These are phyloP conservation scores for Leishmania lainsoni DNA, from an alignment of 208 protist species.

Conservation along the genomic window DNA sequence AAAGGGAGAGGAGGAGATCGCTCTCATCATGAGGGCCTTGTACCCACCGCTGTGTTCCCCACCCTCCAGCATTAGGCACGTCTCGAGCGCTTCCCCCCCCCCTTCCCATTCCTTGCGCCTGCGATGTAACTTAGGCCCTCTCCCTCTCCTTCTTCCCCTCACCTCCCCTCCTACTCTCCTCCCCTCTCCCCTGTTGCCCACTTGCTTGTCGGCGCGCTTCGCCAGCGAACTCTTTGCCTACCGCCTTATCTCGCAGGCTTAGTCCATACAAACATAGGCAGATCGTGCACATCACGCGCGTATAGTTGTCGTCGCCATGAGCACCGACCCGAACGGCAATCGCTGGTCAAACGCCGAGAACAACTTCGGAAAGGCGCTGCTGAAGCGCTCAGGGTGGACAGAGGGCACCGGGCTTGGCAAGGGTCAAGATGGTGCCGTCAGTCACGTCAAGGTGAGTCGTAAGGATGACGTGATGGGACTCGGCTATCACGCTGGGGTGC, in stretches of 20 bases:
- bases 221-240: not conserved
- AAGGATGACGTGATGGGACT: conserved; percentile 91
- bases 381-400: conserved; percentile 92
- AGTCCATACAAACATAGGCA: not conserved
- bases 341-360: conserved; percentile 80
- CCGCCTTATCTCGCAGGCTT: not conserved
- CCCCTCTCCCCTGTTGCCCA: not conserved
- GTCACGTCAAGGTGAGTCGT: conserved; percentile 87
- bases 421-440: conserved; percentile 75
- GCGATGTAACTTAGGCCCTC: no score
- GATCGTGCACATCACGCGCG: not conserved
- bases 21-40: not conserved
- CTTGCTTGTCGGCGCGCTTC: not conserved
- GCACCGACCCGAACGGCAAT: conserved; percentile 80
- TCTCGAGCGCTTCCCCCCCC: not conserved
- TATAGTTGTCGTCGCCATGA: conserved; percentile 40
- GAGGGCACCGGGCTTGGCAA: conserved; percentile 91
- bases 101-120: no score
- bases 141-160: not conserved
- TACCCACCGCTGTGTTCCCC: not conserved
- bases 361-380: conserved; percentile 83
- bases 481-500: conserved; percentile 81
- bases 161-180: not conserved
- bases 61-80: not conserved
- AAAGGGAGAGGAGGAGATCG: not conserved